Base-by-base conservation (phyloP, 768 basidiomycete species). In the Gymnopilus dilepis region DNA sequence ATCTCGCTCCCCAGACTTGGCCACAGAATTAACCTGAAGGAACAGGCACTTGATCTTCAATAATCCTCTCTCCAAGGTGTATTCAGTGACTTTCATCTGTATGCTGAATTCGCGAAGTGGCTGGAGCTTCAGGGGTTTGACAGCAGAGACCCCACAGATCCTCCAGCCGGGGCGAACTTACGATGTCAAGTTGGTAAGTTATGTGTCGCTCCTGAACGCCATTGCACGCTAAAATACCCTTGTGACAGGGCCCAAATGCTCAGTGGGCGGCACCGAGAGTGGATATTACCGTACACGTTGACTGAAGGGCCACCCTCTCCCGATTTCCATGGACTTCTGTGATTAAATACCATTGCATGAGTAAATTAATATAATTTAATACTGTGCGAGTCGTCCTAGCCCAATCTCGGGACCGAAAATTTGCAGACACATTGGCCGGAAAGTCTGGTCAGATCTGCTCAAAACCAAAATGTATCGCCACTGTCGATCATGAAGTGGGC, bases 61-160 rank as follows among this genome's bases (percentile, higher is more conserved):
- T 43, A 50, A 61, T 13, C 65, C 65, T 15, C 60, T 67, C 34
- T 58, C 57, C 40, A 67, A 64, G 56, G 21, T 64, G 13, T 61
- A 60, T 33, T 56, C 62, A 12, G 61, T 58, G 41, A 60, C 60
- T 33, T 41, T 67, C 26, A 55, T 64, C 57, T 61, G 58, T 40
- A 55, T 57, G 45, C 40, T 67, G 34, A 67, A 67, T 38, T 59
- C 62, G 22, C 51, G 65, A 17, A 52, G 52, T 13, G 61, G 61
- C 7, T 52, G 38, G 31, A 53, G 50, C 17, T 50, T 58, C 56
- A 58, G 24, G 21, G 45, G 56, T 7, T 24, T 47, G 19, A 19
- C 43, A n/a, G 31, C 11, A 22, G 45, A 47, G 6, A 28, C 15
- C 9, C 21, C 13, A 3, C 33, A 33, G 21, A 58, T 58, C 24